A percentile compares a stretch with the other conserved stretches of the same genome.
These are phyloP conservation scores for Emergomyces orientalis DNA, from an alignment of 2,329 filamentous ascomycete genomes.

Conservation along the genomic window DNA sequence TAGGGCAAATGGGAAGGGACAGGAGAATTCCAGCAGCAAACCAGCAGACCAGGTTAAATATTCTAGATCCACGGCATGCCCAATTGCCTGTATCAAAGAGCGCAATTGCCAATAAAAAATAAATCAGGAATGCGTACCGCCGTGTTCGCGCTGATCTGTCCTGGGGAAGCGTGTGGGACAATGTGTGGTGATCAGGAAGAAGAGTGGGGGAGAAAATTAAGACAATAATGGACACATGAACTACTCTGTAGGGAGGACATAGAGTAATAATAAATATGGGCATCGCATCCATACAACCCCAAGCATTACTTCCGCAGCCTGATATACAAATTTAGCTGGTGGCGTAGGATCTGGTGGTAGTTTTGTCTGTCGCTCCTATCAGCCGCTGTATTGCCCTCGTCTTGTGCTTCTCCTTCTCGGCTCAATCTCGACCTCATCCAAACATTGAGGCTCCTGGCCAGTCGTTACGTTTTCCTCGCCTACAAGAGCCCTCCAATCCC, in stretches of 20 bases:
- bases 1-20: not conserved
- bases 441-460: not conserved
- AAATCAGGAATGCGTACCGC: not conserved
- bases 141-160: not conserved
- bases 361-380: not conserved
- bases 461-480: not conserved
- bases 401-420: not conserved
- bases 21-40: not conserved
- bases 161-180: not conserved
- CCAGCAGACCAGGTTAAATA: not conserved
- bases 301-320: not conserved
- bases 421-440: conserved; percentile 1
- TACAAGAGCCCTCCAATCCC: not conserved
- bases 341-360: not conserved
- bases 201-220: not conserved
- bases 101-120: not conserved
- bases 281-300: not conserved
- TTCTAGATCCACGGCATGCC: too few species aligned
- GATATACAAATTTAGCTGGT: not conserved
- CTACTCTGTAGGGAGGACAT: not conserved
- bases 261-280: too few species aligned
- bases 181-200: not conserved
- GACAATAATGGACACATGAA: not conserved
- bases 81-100: not conserved
- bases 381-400: not conserved